These are phyloP conservation scores for Phanerochaete sordida DNA, from an alignment of 768 basidiomycete species.

Conservation along the genomic window DNA sequence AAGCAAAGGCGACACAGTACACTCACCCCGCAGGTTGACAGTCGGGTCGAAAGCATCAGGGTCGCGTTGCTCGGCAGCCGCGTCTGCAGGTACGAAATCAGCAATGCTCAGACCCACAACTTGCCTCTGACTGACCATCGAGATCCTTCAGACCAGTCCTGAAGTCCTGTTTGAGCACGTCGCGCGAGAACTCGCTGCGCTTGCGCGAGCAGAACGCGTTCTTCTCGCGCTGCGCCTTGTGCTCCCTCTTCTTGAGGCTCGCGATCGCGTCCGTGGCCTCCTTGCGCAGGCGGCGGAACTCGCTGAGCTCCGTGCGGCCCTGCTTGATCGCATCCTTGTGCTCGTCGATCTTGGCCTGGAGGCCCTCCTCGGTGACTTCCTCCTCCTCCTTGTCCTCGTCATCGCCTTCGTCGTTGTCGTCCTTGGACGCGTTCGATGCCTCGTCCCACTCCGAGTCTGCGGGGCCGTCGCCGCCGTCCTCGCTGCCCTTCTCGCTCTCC, in stretches of 20 bases:
- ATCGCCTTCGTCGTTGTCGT: conserved; percentile 19
- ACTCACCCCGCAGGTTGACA: conserved; percentile 44
- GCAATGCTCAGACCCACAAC: background rate
- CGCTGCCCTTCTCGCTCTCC: conserved; percentile 12
- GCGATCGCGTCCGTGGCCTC: conserved; percentile 33
- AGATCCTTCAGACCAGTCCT: conserved; percentile 54
- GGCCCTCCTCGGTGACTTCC: conserved; percentile 40
- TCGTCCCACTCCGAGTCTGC: conserved; percentile 7
- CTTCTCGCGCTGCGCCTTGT: conserved; percentile 40
- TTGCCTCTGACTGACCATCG: conserved; percentile 38
- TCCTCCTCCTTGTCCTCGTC: conserved; percentile 32
- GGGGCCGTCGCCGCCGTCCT: conserved; percentile 2
- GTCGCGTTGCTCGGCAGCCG: conserved; percentile 53
- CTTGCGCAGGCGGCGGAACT: conserved; percentile 39
- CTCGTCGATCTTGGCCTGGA: conserved; percentile 44
- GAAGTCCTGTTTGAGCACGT: conserved; percentile 58
- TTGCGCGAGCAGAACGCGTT: conserved; percentile 59
- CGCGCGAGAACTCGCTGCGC: conserved; percentile 57
- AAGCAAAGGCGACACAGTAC: background rate
- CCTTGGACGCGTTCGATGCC: conserved; percentile 21
- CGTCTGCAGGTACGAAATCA: conserved; percentile 32
- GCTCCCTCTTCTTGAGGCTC: conserved; percentile 36
- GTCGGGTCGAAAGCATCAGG: conserved; percentile 55
- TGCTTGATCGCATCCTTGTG: conserved; percentile 38
- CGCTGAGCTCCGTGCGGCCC: conserved; percentile 33